Evolutionary conservation across 495 filamentous ascomycete genomes (phyloP).

Genomic region (Cercophora sp.): DNA sequence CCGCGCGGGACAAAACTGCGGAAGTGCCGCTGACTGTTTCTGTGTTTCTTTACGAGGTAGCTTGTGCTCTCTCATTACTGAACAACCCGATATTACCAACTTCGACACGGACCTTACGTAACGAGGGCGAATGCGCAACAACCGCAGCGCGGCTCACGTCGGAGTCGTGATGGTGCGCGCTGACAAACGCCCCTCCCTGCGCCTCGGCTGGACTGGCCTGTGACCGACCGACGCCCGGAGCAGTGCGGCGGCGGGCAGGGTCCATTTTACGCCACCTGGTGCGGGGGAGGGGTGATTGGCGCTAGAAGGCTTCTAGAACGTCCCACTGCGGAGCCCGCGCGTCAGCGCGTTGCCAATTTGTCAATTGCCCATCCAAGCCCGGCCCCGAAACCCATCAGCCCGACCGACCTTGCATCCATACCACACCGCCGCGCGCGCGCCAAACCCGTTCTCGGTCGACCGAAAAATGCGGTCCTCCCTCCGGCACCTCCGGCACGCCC

Average conservation of each 20-base stretch:
- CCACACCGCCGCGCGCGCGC: not conserved
- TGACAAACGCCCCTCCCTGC: slow-evolving; percentile 2
- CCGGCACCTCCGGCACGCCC: slow-evolving; percentile 11
- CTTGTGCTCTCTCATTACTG: slow-evolving; percentile 3
- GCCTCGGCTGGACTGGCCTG: not conserved
- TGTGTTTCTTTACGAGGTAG: not conserved
- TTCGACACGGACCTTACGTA: slow-evolving; percentile 7
- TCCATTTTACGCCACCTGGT: not conserved
- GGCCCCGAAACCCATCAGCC: no score
- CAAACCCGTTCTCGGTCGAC: not conserved
- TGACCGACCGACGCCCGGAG: slow-evolving; percentile 1
- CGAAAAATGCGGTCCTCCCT: slow-evolving; percentile 22
- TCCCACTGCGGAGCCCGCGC: not conserved
- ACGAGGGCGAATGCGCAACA: not conserved
- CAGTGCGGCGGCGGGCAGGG: not conserved
- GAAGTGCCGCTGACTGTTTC: not conserved
- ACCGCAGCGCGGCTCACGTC: no score
- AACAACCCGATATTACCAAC: not conserved
- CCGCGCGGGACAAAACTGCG: not conserved
- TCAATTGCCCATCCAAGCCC: not conserved
- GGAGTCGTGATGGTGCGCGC: no score
- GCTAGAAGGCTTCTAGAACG: slow-evolving; percentile 30
- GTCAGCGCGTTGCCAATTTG: not conserved
- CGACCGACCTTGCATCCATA: not conserved
- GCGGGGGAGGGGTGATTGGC: slow-evolving; percentile 8